A percentile compares a stretch with the other conserved stretches of the same genome.
phyloP scores from a whole-genome alignment of 2,329 filamentous ascomycete species.

The Elsinoe ampelina region DNA sequence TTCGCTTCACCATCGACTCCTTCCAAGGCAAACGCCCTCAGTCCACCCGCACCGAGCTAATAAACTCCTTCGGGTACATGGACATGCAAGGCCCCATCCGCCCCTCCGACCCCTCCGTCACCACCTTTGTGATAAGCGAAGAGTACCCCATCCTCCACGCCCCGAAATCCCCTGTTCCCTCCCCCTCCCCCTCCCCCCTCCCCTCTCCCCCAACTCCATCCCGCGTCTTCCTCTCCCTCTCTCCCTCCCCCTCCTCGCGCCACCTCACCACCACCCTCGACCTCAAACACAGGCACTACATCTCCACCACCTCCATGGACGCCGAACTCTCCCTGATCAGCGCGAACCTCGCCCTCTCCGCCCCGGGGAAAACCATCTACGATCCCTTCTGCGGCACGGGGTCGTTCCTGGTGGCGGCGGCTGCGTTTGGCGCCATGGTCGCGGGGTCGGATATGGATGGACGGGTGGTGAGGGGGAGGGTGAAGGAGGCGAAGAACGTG shows the following conservation, averaged over 20 bases:
- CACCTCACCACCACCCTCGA: slow-evolving; percentile 66
- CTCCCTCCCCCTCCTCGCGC: slow-evolving; percentile 57
- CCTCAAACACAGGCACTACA: slow-evolving; percentile 87
- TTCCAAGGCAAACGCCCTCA: slow-evolving; percentile 64
- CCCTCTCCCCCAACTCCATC: slow-evolving; percentile 45
- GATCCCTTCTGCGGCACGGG: slow-evolving; percentile 96
- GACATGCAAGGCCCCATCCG: slow-evolving; percentile 65
- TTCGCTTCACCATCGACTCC: slow-evolving; percentile 77
- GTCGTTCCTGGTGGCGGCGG: slow-evolving; percentile 81
- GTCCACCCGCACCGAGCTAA: slow-evolving; percentile 58
- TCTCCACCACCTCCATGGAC: slow-evolving; percentile 96
- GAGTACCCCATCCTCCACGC: slow-evolving; percentile 46
- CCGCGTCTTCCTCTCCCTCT: slow-evolving; percentile 61
- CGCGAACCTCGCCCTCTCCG: slow-evolving; percentile 79
- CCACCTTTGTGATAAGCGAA: slow-evolving; percentile 74
- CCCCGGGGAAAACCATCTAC: slow-evolving; percentile 76
- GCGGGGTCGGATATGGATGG: slow-evolving; percentile 93
- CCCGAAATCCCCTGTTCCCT: slow-evolving; percentile 19
- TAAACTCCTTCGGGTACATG: slow-evolving; percentile 73
- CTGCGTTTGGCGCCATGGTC: slow-evolving; percentile 76
- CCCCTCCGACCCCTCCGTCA: slow-evolving; percentile 43
- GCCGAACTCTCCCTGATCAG: slow-evolving; percentile 85
- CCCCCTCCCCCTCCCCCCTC: slow-evolving; percentile 20
- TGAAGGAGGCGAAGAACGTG: slow-evolving; percentile 11
- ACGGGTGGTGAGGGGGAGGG: slow-evolving; percentile 68